A percentile compares a stretch with the other conserved stretches of the same genome.
These are phyloP conservation scores for Litchi chinensis DNA, from an alignment of 345 rosid genomes.

Conservation along the genomic window DNA sequence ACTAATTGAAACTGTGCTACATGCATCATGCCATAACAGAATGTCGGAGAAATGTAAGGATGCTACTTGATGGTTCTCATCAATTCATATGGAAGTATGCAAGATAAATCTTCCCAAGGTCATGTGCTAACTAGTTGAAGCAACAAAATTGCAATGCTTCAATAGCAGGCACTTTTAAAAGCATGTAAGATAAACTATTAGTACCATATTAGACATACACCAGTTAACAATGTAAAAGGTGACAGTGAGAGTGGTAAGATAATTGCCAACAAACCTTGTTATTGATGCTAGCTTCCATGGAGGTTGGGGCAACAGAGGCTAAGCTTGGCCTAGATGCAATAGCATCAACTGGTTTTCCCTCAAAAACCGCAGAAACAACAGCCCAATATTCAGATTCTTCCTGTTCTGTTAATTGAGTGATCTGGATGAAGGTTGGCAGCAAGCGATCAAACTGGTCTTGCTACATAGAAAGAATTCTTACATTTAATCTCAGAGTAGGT, in stretches of 20 bases:
- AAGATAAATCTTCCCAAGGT: background rate
- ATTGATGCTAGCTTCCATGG: slow-evolving; percentile 58
- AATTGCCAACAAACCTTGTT: slow-evolving; percentile 53
- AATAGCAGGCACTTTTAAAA: background rate
- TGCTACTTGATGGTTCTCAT: background rate
- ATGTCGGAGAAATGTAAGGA: background rate
- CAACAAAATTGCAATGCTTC: background rate
- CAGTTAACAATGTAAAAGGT: background rate
- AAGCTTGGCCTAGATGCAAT: slow-evolving; percentile 34
- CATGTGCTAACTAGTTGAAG: slow-evolving; percentile 1
- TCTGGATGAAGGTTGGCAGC: slow-evolving; percentile 72
- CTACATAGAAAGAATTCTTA: slow-evolving; percentile 40
- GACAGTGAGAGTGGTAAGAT: background rate
- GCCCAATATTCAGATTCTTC: slow-evolving; percentile 72
- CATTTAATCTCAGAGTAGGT: slow-evolving; percentile 5
- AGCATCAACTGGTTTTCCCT: slow-evolving; percentile 58
- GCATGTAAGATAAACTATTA: background rate
- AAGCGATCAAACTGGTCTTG: slow-evolving; percentile 74
- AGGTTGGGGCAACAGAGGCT: slow-evolving; percentile 37
- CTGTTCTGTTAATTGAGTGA: slow-evolving; percentile 56
- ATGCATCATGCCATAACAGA: background rate
- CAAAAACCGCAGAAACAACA: slow-evolving; percentile 63
- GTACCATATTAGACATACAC: background rate
- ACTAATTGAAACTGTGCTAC: background rate
- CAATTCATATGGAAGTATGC: background rate